Base-by-base conservation (phyloP, 2,329 filamentous ascomycete species). In the Orbilia oligospora region DNA sequence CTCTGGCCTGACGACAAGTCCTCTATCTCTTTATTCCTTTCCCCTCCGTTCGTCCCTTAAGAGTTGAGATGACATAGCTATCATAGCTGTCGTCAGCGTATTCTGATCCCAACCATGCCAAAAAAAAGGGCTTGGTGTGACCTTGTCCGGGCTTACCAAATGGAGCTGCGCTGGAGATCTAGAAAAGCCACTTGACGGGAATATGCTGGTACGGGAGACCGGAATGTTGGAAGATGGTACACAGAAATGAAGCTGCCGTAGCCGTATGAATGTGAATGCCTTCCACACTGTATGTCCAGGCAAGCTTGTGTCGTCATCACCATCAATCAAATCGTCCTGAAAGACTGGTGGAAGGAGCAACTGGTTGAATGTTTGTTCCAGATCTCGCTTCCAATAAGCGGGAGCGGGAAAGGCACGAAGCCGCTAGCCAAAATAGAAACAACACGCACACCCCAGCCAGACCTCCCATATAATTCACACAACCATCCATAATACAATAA, bases 391-490 rank as follows among this genome's bases (percentile, higher is more conserved):
- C 73, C 73, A 77, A 71, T 77, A 71, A 46, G 72, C 72, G 72
- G 72, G 72, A 77, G 72, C 72, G 72, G 72, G 72, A 77, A 77
- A 67, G 72, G 72, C 72, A 77, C 72, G 72, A 77, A 77, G 72
- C 72, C 67, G 73, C 67, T 71, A 77, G 73, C 73, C 73, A 77
- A 77, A 77, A 77, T 77, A 71, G 73, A 77, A 77, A 71, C 73
- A 77, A 65, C 56, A 63, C 66, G 36, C 56, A 70, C 48, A 71
- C 36, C 27, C 61, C 24, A 20, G 14, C 58, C 44, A 64, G 55
- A 64, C 64, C 51, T 14, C 22, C 51, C 36, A 69, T 69, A n/a
- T n/a, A n/a, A n/a, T n/a, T n/a, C n/a, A n/a, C n/a, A n/a, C n/a
- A n/a, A n/a, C n/a, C n/a, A n/a, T n/a, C n/a, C n/a, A n/a, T n/a